These are phyloP conservation scores for Saccharum hybrid DNA, from an alignment of 202 grass and related monocot genomes.

Conservation along the genomic window DNA sequence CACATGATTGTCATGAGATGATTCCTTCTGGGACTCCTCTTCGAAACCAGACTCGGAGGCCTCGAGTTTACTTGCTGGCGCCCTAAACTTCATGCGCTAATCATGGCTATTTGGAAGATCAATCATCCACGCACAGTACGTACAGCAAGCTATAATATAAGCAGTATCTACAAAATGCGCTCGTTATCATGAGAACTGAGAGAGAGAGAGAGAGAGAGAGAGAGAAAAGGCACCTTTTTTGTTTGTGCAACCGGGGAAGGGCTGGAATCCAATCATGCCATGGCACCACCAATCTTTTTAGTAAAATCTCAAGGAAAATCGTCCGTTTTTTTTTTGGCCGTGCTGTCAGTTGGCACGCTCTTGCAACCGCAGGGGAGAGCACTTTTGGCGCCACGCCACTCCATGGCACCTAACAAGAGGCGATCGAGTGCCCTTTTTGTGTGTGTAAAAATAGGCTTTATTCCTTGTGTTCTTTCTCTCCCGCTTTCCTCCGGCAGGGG, in stretches of 20 bases:
- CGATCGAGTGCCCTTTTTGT: not conserved
- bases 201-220: too few relatives aligned
- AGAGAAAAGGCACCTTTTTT: too few relatives aligned
- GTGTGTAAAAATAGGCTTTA: not conserved
- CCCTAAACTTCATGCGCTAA: not conserved
- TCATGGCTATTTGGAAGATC: slow-evolving; percentile 17
- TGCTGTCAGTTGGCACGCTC: too few relatives aligned
- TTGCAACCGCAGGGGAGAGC: too few relatives aligned
- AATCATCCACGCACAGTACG: not conserved
- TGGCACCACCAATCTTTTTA: not conserved
- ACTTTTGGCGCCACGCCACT: not conserved
- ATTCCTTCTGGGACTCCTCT: not conserved
- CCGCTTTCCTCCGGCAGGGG: too few relatives aligned
- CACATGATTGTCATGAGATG: not conserved
- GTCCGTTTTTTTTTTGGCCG: not conserved
- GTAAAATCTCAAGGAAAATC: too few relatives aligned
- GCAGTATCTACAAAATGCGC: too few relatives aligned
- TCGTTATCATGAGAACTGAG: too few relatives aligned
- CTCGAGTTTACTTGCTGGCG: not conserved
- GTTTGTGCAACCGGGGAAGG: not conserved
- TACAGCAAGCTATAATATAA: too few relatives aligned
- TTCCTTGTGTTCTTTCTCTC: not conserved
- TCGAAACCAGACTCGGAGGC: not conserved
- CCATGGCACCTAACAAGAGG: too few relatives aligned
- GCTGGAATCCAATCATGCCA: slow-evolving; percentile 12